Conservation (phyloP, 768 basidiomycete species). For the Collybia sp. region DNA sequence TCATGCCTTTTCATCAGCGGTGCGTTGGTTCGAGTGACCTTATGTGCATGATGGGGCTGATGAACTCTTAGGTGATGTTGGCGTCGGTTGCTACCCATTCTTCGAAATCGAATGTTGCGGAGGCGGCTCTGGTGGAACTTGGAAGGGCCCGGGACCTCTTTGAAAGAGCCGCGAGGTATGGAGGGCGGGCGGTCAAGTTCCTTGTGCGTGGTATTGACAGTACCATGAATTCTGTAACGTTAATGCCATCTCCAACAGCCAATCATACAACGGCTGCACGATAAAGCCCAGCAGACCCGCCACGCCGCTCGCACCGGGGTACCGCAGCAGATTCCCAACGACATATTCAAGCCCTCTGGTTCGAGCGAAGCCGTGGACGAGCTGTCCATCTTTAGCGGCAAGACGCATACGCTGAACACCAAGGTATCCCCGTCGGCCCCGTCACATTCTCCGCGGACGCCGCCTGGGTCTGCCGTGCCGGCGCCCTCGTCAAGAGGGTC, state of each 20-base stretch:
- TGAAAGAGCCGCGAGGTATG: conserved; percentile 52
- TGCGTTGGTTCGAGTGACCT: conserved; percentile 22
- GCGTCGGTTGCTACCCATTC: conserved; percentile 74
- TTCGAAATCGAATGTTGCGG: conserved; percentile 61
- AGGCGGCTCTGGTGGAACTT: conserved; percentile 65
- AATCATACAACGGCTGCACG: conserved; percentile 54
- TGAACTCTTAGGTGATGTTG: conserved; percentile 55
- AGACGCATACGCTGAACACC: conserved; percentile 58
- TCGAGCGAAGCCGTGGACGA: conserved; percentile 55
- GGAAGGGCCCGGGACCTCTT: conserved; percentile 61
- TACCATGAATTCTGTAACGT: background rate
- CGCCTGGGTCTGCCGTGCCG: conserved; percentile 1
- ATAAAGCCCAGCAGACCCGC: conserved; percentile 54
- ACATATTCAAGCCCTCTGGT: conserved; percentile 54
- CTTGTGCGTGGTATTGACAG: conserved; percentile 36
- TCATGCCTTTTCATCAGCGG: conserved; percentile 63
- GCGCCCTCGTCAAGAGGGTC: conserved; percentile 17
- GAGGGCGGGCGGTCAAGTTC: conserved; percentile 69
- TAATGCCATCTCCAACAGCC: conserved; percentile 36
- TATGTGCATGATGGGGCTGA: background rate
- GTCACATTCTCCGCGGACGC: background rate
- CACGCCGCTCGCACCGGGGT: conserved; percentile 43
- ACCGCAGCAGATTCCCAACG: conserved; percentile 39
- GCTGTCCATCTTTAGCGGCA: conserved; percentile 72
- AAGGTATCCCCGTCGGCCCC: conserved; percentile 23